phyloP scores from a whole-genome alignment of 2,329 filamentous ascomycete genomes.

The Colletotrichum sp. region DNA sequence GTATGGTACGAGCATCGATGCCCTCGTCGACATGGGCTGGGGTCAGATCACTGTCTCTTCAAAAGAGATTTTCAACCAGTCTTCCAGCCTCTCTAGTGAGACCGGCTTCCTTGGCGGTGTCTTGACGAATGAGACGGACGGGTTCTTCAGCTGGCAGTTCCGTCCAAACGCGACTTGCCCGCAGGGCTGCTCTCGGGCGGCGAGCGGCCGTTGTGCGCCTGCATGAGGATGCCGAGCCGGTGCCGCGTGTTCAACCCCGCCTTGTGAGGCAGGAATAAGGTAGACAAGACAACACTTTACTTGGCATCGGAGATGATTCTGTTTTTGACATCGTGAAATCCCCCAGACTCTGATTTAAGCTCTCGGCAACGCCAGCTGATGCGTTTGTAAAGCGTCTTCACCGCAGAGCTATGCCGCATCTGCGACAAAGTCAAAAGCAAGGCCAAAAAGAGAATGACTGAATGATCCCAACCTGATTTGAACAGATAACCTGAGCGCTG shows the following conservation, averaged over 20 bases:
- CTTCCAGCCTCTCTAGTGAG: conserved; percentile 35
- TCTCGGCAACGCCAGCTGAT: neutral
- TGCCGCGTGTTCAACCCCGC: neutral
- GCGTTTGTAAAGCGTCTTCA: neutral
- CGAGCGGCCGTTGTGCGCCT: neutral
- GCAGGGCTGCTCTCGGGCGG: conserved; percentile 4
- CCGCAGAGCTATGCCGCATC: neutral
- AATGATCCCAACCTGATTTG: conserved; percentile 6
- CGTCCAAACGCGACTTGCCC: conserved; percentile 27
- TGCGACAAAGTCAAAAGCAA: neutral
- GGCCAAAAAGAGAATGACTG: neutral
- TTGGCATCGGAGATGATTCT: neutral
- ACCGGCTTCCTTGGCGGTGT: conserved; percentile 49
- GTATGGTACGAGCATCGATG: conserved; percentile 56
- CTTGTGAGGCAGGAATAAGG: neutral
- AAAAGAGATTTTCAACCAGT: conserved; percentile 50
- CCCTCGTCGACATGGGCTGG: conserved; percentile 53
- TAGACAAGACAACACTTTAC: neutral
- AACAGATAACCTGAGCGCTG: conserved; percentile 2
- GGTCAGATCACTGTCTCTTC: conserved; percentile 52
- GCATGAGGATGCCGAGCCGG: neutral
- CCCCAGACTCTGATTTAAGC: neutral
- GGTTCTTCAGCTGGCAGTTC: conserved; percentile 60
- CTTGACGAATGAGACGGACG: conserved; percentile 58
- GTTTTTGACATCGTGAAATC: neutral